Conservation (phyloP, 768 basidiomycete genomes). For the Hypsizygus marmoreus region DNA sequence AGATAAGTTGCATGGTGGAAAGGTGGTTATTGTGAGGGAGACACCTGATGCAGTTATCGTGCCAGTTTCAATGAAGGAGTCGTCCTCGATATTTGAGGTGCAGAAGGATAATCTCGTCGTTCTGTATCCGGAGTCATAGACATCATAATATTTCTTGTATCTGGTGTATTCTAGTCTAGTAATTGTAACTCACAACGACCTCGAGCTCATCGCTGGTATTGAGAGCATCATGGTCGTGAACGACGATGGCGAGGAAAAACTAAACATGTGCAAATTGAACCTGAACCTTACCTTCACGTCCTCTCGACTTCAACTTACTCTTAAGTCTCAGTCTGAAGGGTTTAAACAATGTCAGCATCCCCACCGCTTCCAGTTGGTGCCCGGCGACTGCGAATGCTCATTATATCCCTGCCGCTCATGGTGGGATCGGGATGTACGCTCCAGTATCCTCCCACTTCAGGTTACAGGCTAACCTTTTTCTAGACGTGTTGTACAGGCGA, state of each 20-base stretch:
- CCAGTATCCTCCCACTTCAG: slow-evolving; percentile 4
- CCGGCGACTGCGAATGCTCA: slow-evolving; percentile 49
- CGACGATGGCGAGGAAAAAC: no score
- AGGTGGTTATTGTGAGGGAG: slow-evolving; percentile 47
- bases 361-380: slow-evolving; percentile 35
- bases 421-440: slow-evolving; percentile 61
- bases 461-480: neutral
- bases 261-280: no score
- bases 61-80: slow-evolving; percentile 38
- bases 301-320: no score
- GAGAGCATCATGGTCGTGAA: no score
- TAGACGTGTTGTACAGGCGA: slow-evolving; percentile 71
- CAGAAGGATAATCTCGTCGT: slow-evolving; percentile 35
- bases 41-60: slow-evolving; percentile 32
- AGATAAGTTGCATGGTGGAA: slow-evolving; percentile 42
- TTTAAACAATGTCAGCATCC: slow-evolving; percentile 7
- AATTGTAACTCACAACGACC: no score
- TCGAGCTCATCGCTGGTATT: no score
- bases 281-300: no score
- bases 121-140: slow-evolving; percentile 23
- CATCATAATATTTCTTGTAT: no score
- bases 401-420: slow-evolving; percentile 65
- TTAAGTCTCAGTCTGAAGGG: no score
- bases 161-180: no score
- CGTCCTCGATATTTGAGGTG: slow-evolving; percentile 37